Base-by-base conservation (phyloP, 371 early-diverging fungal species). In the Mucor racemosus region DNA sequence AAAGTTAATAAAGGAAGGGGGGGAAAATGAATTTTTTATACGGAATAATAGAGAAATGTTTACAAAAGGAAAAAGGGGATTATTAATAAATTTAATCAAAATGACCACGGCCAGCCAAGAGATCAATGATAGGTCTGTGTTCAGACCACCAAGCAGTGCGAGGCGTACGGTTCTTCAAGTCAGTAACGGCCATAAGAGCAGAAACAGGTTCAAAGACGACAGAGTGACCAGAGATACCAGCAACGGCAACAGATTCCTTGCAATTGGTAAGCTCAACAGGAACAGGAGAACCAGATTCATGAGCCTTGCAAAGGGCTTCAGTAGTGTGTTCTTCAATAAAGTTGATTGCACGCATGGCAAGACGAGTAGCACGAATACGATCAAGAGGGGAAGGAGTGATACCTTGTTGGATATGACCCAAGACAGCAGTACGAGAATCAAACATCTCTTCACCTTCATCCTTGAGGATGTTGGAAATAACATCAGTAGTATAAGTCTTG, bases 381-480 rank as follows among this genome's bases (percentile, higher is more conserved):
- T 99, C 99, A 61, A 98, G 79, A 7, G 99, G 99, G 11, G 94
- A 91, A 9, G 99, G 98, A 15, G 92, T 91, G 48, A 92, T 93
- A 61, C 99, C 99, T 79, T 98, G 98, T 79, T 99, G 99, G 62
- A 99, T 84, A 72, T 99, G 97, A 13, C 99, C 99, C 42, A 99
- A 83, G 11, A 97, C 92, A 19, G 97, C 90, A 14, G 96, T 95
- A 48, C 96, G 90, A 0, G 97, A 93, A 72, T 96, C 95, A 81
- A 95, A 99, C 71, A 94, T 82, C 5, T 90, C 90, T 36, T 87
- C 82, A n/a, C 97, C 94, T 81, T 99, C 99, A n/a, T 95, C 92
- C 68, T 92, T 88, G 71, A 98, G 80, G 42, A 99, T 95, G 62
- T 85, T 85, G 19, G 93, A 88, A 21, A 99, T 87, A 54, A 96